Evolutionary conservation across 495 filamentous ascomycete genomes (phyloP), one percentile per base, ranked within the genome.

Genomic region (Cercophora scortea): DNA sequence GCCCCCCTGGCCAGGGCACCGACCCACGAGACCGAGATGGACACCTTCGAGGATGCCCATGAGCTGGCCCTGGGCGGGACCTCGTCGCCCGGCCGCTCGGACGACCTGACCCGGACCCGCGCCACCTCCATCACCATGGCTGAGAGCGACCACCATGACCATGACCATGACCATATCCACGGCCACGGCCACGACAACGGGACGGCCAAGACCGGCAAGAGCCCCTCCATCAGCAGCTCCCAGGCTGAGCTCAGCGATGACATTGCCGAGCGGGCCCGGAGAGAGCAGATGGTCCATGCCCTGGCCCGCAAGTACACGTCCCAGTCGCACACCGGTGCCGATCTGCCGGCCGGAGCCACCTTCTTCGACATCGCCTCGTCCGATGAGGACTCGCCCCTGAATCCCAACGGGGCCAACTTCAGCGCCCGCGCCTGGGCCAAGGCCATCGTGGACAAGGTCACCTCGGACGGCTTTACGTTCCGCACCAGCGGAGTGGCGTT

Each of bases 321-420:
- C 11, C 71, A 70, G 48, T 77, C 74, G n/a, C 60, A 71, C 3
- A 63, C 60, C 33, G 57, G 49, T 10, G 50, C 15, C 32, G 54
- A 40, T 17, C 18, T 19, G 17, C 7, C 11, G 6, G 15, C 54
- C 8, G 67, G 70, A 44, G 48, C 47, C 9, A 73, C 71, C 54
- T 59, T 65, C 18, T 76, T 70, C 55, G 38, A 64, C 18, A 60
- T 68, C 42, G 57, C 53, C 8, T 57, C 59, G 3, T 44, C 54
- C 34, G 67, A 65, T 13, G 62, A 70, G 51, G 52, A 71, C 44
- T 77, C 74, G 41, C 70, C 73, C 1, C 47, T 79, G 35, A 79
- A 84, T 55, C 81, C 81, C 32, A 61, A 67, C 42, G 75, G 74
- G 25, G 62, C 64, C 32, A 71, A 79, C 39, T 84, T 84, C 63